Conservation (phyloP, 768 basidiomycete species). For the Holtermanniella nyarrowii region DNA sequence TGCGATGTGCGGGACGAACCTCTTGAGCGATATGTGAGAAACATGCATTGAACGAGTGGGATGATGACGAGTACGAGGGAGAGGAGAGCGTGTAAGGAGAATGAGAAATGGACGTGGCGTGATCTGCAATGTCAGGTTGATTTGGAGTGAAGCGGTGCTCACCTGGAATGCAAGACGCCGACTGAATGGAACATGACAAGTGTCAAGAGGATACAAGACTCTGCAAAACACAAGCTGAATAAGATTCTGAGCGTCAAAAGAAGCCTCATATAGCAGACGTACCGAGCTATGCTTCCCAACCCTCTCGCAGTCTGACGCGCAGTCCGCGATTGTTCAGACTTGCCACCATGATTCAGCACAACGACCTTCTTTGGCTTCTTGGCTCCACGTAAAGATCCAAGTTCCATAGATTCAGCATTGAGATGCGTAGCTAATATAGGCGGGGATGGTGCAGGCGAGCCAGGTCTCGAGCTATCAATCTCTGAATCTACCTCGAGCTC, state of each 20-base stretch:
- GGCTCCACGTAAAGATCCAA: no score
- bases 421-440: no score
- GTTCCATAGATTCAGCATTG: no score
- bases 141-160: background rate
- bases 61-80: constrained; percentile 33
- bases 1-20: constrained; percentile 12
- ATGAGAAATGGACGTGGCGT: constrained; percentile 33
- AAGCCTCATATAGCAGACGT: background rate
- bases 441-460: background rate
- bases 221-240: constrained; percentile 35
- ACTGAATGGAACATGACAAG: constrained; percentile 37
- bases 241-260: constrained; percentile 13
- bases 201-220: constrained; percentile 29
- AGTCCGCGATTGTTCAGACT: background rate
- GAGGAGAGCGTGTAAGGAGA: constrained; percentile 34
- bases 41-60: constrained; percentile 35
- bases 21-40: constrained; percentile 34
- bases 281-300: constrained; percentile 29
- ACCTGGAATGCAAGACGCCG: constrained; percentile 32
- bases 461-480: background rate
- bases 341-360: constrained; percentile 2
- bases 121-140: constrained; percentile 13
- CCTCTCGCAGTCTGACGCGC: constrained; percentile 24
- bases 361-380: background rate
- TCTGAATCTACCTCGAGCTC: constrained; percentile 2